Evolutionary conservation across 345 rosid genomes (phyloP), one percentile per base, ranked within the genome.

Genomic region (Moricandia arvensis): DNA sequence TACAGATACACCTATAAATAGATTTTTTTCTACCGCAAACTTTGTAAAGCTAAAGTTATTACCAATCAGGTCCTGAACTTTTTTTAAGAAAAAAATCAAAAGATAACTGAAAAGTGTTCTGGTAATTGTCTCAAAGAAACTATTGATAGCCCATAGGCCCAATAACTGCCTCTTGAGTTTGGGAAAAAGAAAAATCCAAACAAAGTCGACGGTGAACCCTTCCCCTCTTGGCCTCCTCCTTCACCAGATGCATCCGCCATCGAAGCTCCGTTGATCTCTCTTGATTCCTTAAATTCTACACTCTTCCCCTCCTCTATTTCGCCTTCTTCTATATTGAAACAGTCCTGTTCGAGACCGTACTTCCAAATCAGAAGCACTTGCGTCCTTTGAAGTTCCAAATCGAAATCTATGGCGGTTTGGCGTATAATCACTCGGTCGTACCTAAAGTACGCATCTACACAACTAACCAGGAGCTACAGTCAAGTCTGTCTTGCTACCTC

Each of bases 401-500:
- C 71, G 55, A 47, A 49, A 49, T 66, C 29, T 24, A 64, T 78
- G 81, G 69, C 73, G 33, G 33, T 78, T 35, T 78, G 81, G 81
- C 81, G 81, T 78, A 29, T 78, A n/a, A 72, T 66, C 37, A 72
- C 33, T 66, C 69, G 69, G 2, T 78, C 77, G 24, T 72, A 59
- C 34, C 49, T 72, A 73, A 78, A 78, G 31, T 27, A 78, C 57
- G 77, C 77, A 60, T 66, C 81, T n/a, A 72, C 43, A 6, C 81
- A 60, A 8, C 18, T 78, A 27, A 29, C 77, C 17, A 78, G 73
- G 41, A 71, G 21, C 12, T 71, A 72, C 57, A 71, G 57, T 49
- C 72, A 71, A 65, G 18, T 1, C 21, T 66, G 17, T 59, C 73
- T 78, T 37, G 63, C 81, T 17, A n/a, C 63, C 21, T 58, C 80